phyloP scores from a whole-genome alignment of 441 rosid genomes.

The Biscutella laevigata region DNA sequence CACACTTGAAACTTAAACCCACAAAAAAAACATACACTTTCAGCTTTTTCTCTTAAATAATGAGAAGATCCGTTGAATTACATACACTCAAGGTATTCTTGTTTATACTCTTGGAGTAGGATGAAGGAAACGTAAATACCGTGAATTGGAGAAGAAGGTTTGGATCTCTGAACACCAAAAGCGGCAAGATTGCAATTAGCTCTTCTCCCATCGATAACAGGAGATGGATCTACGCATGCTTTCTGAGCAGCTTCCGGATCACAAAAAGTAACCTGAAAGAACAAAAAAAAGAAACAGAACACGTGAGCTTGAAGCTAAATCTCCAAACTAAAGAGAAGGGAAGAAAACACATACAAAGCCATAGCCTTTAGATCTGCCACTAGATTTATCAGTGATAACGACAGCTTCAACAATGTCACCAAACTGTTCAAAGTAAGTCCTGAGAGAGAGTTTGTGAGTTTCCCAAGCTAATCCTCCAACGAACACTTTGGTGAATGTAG shows the following conservation, averaged over 20 bases:
- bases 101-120: not conserved
- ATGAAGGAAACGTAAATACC: conserved; percentile 29
- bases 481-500: conserved; percentile 68
- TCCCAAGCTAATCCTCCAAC: conserved; percentile 81
- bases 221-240: conserved; percentile 85
- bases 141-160: conserved; percentile 81
- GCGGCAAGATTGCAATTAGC: conserved; percentile 95
- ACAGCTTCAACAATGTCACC: conserved; percentile 75
- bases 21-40: not conserved
- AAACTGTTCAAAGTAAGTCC: conserved; percentile 65
- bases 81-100: no score
- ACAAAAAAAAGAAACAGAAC: not conserved
- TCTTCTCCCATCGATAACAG: conserved; percentile 92
- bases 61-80: conserved; percentile 21
- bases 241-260: conserved; percentile 88
- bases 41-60: not conserved
- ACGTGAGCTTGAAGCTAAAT: conserved; percentile 12
- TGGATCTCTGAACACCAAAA: conserved; percentile 86
- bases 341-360: conserved; percentile 45
- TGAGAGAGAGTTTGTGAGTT: conserved; percentile 60
- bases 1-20: no score
- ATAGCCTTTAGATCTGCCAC: conserved; percentile 76
- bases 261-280: conserved; percentile 68
- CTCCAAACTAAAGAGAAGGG: not conserved
- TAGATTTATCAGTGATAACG: conserved; percentile 65